phyloP scores from a whole-genome alignment of 768 basidiomycete genomes.

The Amanita muscaria region DNA sequence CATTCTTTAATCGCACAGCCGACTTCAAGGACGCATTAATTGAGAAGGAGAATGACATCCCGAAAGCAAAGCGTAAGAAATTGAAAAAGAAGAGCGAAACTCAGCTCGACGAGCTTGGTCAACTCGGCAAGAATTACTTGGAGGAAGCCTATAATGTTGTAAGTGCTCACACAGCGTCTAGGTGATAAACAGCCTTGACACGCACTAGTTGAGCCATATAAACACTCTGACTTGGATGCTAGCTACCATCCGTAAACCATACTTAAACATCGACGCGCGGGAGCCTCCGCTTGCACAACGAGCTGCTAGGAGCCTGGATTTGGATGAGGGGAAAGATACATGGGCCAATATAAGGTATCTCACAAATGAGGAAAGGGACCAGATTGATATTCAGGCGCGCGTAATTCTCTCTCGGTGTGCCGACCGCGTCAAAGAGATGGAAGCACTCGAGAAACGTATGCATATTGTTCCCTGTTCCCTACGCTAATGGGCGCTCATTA shows the following conservation, averaged over 20 bases:
- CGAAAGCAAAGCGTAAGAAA: slow-evolving; percentile 47
- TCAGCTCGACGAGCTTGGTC: slow-evolving; percentile 28
- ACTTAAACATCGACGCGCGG: slow-evolving; percentile 71
- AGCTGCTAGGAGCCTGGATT: slow-evolving; percentile 45
- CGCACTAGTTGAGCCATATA: slow-evolving; percentile 60
- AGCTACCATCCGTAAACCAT: slow-evolving; percentile 69
- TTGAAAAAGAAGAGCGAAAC: slow-evolving; percentile 25
- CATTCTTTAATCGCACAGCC: slow-evolving; percentile 47
- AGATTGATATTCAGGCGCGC: slow-evolving; percentile 89
- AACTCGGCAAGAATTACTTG: slow-evolving; percentile 58
- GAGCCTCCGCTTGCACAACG: slow-evolving; percentile 43
- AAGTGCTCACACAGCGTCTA: slow-evolving; percentile 12
- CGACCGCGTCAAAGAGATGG: slow-evolving; percentile 82
- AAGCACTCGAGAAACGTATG: slow-evolving; percentile 82
- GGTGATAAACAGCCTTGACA: not conserved
- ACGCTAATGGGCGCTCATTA: not conserved
- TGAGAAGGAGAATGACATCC: slow-evolving; percentile 32
- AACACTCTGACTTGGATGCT: slow-evolving; percentile 66
- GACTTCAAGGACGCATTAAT: slow-evolving; percentile 49
- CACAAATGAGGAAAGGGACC: slow-evolving; percentile 87
- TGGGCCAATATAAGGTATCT: slow-evolving; percentile 66
- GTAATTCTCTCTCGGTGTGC: slow-evolving; percentile 80
- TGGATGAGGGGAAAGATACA: slow-evolving; percentile 33
- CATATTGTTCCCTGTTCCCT: slow-evolving; percentile 12
- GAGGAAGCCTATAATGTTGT: slow-evolving; percentile 71